Base-by-base conservation (phyloP, 1,139 yeast genomes). In the Zygosaccharomyces pseudobailii region DNA sequence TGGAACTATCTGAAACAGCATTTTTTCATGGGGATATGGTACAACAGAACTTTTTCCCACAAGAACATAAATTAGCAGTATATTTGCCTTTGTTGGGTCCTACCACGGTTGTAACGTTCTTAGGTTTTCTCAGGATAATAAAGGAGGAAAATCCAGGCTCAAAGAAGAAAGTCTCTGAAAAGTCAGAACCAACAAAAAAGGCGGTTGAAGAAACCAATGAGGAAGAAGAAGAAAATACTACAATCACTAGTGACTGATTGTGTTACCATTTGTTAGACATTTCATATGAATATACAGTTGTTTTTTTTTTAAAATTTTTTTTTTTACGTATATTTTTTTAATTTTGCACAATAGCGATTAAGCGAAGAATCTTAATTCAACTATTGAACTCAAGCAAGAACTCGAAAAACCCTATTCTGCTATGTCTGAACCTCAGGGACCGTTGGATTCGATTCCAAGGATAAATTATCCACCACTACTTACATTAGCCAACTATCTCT, bases 11-110 rank as follows among this genome's bases (percentile, higher is more conserved):
- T 1, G 86, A 88, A 58, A 71, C 72, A 34, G 97, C 97, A 0
- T 90, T 92, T 60, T 92, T 90, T 65, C 95, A 90, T 56, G 86
- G 87, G 58, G 90, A 85, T 66, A 90, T 92, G 95, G 92, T 90
- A 6, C 96, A 88, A 60, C 97, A 90, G 62, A 87, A 86, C 42
- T 89, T 86, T 61, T 89, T 90, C 72, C 97, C 97, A 0, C 90
- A 87, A 55, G 97, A 90, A 62, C 97, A 92, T 64, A 89, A 88
- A 63, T 72, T 90, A 60, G 97, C 97, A 0, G 96, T 92, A 0
- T 92, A 89, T 55, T 72, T 88, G 58, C 98, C 97, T 0, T 70
- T 92, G 45, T 67, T 89, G 33, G 97, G 97, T 0, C 98, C 98
- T 0, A 71, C 89, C 23, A 70, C 78, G 1, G 78, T 92, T 19